Conservation (phyloP, 192 early-diverging fungal genomes). For the Oehlia diaphana region DNA sequence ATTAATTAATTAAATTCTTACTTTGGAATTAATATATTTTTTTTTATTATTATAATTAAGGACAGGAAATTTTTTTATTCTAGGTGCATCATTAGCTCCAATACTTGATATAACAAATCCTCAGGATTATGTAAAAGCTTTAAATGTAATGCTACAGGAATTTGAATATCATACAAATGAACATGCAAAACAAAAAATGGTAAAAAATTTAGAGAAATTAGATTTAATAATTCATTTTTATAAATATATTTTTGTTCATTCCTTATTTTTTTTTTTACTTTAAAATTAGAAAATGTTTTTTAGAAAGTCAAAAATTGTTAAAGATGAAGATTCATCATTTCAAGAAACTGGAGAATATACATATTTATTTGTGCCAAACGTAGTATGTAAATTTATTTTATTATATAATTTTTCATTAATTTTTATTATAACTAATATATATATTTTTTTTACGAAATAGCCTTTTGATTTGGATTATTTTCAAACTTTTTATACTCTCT, state of each 20-base stretch:
- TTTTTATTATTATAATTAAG: conserved; percentile 28
- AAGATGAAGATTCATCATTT: conserved; percentile 39
- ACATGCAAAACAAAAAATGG: conserved; percentile 48
- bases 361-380: conserved; percentile 41
- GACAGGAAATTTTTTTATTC: conserved; percentile 62
- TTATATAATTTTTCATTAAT: neutral
- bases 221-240: neutral
- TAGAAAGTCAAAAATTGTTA: conserved; percentile 42
- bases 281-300: conserved; percentile 49
- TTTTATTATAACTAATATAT: neutral
- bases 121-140: conserved; percentile 62
- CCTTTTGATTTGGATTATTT: conserved; percentile 71
- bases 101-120: conserved; percentile 65
- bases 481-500: conserved; percentile 66
- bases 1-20: neutral
- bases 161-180: conserved; percentile 53
- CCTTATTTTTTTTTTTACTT: neutral
- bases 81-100: conserved; percentile 63
- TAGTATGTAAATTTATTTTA: conserved; percentile 34
- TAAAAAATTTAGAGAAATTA: neutral
- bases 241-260: neutral
- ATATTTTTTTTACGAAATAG: conserved; percentile 15
- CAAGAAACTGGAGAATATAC: conserved; percentile 43
- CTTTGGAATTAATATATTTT: neutral
- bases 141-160: conserved; percentile 60